Evolutionary conservation across 176 grass and related monocot genomes (phyloP).

Genomic region (Eleusine indica): DNA sequence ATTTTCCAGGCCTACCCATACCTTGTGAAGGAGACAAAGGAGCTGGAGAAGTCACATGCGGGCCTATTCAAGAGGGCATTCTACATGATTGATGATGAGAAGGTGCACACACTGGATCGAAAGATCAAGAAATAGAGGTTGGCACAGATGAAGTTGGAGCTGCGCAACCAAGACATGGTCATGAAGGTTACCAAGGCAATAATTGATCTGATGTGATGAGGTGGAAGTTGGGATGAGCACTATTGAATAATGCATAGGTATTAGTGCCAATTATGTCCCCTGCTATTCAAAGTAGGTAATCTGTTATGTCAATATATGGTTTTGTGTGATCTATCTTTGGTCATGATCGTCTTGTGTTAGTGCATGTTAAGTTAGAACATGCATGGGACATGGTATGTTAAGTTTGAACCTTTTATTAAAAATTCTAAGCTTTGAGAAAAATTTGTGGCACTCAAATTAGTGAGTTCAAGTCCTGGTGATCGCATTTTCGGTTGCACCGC

Average conservation of each 20-base stretch:
- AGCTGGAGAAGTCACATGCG: not conserved
- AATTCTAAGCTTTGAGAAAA: not conserved
- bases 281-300: not conserved
- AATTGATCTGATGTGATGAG: slow-evolving; percentile 12
- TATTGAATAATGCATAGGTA: not conserved
- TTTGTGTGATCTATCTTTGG: not conserved
- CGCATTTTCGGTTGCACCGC: too few relatives aligned
- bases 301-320: not conserved
- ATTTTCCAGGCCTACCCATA: slow-evolving; percentile 36
- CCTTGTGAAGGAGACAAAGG: slow-evolving; percentile 41
- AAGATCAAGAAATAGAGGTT: slow-evolving; percentile 58
- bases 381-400: too few relatives aligned
- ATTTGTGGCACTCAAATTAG: not conserved
- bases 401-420: not conserved
- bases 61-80: slow-evolving; percentile 53
- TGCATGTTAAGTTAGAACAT: not conserved
- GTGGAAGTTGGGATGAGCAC: not conserved
- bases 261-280: not conserved
- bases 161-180: slow-evolving; percentile 10
- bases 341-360: not conserved
- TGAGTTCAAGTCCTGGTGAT: too few relatives aligned
- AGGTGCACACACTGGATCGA: slow-evolving; percentile 42
- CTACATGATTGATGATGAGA: slow-evolving; percentile 32
- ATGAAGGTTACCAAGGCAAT: slow-evolving; percentile 51
- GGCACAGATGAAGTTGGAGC: slow-evolving; percentile 10